Base-by-base conservation (phyloP, 495 filamentous ascomycete species). In the Rostrohypoxylon terebratum region DNA sequence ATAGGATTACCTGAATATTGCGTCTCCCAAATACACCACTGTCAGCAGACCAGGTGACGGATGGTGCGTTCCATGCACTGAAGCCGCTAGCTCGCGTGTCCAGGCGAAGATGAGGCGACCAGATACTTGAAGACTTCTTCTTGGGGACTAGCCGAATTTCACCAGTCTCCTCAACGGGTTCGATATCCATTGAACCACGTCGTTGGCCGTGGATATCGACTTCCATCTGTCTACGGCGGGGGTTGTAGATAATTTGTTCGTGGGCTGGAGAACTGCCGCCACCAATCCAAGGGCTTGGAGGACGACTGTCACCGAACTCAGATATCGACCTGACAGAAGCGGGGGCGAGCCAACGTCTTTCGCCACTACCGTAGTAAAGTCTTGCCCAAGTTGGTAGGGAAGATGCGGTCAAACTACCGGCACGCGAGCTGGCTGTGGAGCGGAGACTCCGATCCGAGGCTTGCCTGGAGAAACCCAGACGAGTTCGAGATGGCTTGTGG, bases 1-100 rank as follows among this genome's bases (percentile, higher is more conserved):
- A 99, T n/a, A 94, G 81, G 74, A 96, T 81, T 14, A 98, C 88
- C 80, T 99, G 96, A 38, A 89, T 80, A 79, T 95, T 95, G 60
- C 93, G 84, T 50, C 88, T 87, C 44, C 89, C 91, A 73, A 91
- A 83, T 4, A 89, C 59, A 10, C 89, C 75, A 20, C 86, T 83
- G 69, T 89, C 79, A 68, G 86, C 81, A 20, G 82, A 84, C 81
- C 88, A 93, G 65, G 89, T 90, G 40, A 94, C 77, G 7, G 88
- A 91, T 3, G 92, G 92, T 16, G 92, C 88, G 58, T 86, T 86
- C 90, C 92, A 93, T 10, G 87, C 77, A 76, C 84, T 87, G 64
- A 84, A 84, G 34, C 83, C 78, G 44, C 81, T 84, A 31, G 83
- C 85, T 16, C 87, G 81, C 64, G 87, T 82, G 75, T 95, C 92